These are phyloP conservation scores for Kurtzmaniella quercitrusa DNA, from an alignment of 1,139 yeast genomes.

Conservation along the genomic window DNA sequence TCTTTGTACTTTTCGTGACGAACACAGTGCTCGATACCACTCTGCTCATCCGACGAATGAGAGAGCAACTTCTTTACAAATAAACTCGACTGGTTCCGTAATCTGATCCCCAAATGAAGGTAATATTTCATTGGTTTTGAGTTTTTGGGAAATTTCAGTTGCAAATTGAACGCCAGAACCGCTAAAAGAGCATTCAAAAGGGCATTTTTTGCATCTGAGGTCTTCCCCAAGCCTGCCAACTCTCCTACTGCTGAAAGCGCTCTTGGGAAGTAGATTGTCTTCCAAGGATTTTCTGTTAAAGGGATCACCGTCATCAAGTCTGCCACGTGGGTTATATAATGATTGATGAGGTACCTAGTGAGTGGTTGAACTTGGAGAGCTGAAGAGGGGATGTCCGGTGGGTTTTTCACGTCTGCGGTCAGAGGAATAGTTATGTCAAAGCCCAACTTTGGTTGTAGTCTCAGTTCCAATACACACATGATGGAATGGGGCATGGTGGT, in stretches of 20 bases:
- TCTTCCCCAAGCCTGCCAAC: conserved; percentile 65
- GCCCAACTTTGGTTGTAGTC: conserved; percentile 42
- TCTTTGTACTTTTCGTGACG: conserved; percentile 75
- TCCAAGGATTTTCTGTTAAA: conserved; percentile 83
- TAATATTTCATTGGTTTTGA: conserved; percentile 66
- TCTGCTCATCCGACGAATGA: conserved; percentile 19
- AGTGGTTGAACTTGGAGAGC: conserved; percentile 64
- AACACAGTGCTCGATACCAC: conserved; percentile 49
- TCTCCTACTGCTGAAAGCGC: conserved; percentile 83
- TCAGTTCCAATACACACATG: conserved; percentile 46
- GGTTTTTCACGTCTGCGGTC: conserved; percentile 7
- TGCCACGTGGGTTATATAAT: conserved; percentile 77
- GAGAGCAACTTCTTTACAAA: conserved; percentile 52
- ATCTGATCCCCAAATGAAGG: conserved; percentile 64
- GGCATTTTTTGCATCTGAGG: conserved; percentile 75
- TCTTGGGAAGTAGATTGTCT: conserved; percentile 75
- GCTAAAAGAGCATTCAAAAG: conserved; percentile 76
- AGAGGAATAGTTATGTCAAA: conserved; percentile 30
- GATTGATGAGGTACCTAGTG: conserved; percentile 64
- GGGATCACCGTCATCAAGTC: conserved; percentile 87
- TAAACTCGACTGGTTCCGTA: conserved; percentile 69
- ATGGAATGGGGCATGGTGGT: conserved; percentile 40
- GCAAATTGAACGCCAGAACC: conserved; percentile 76
- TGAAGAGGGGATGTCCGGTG: conserved; percentile 44
- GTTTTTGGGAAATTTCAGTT: conserved; percentile 60